phyloP scores from a whole-genome alignment of 2,329 filamentous ascomycete genomes.

The Botryotinia convoluta region DNA sequence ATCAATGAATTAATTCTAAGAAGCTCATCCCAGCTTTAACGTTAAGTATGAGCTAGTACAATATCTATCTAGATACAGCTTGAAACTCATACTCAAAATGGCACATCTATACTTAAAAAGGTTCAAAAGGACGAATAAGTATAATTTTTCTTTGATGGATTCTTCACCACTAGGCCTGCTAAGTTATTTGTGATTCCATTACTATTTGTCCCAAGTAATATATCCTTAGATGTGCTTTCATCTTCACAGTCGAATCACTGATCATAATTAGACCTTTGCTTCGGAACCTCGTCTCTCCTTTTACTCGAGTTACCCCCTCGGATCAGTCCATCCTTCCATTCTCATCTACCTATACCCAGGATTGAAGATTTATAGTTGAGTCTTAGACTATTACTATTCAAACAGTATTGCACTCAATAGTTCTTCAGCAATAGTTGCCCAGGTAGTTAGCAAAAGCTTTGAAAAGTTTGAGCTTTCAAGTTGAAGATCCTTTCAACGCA shows the following conservation, averaged over 20 bases:
- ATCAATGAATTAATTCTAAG: background rate
- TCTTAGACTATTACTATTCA: background rate
- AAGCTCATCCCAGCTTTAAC: background rate
- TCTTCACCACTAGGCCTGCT: background rate
- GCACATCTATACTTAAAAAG: background rate
- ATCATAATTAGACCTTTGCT: background rate
- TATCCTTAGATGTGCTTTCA: background rate
- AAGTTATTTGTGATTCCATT: background rate
- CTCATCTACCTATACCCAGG: background rate
- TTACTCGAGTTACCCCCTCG: background rate
- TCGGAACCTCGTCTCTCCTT: background rate
- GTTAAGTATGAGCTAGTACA: background rate
- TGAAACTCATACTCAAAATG: background rate
- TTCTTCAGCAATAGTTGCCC: background rate
- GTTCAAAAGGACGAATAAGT: background rate
- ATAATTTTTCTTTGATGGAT: background rate
- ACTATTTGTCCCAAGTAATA: background rate
- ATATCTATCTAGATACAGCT: background rate
- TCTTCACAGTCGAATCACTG: background rate
- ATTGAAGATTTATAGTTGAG: background rate
- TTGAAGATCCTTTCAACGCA: background rate
- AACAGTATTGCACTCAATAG: background rate
- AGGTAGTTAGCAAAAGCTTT: background rate
- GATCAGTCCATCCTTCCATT: background rate
- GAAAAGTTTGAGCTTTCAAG: background rate